Conservation (phyloP, 192 early-diverging fungal species). For the Coemansia aciculifera region DNA sequence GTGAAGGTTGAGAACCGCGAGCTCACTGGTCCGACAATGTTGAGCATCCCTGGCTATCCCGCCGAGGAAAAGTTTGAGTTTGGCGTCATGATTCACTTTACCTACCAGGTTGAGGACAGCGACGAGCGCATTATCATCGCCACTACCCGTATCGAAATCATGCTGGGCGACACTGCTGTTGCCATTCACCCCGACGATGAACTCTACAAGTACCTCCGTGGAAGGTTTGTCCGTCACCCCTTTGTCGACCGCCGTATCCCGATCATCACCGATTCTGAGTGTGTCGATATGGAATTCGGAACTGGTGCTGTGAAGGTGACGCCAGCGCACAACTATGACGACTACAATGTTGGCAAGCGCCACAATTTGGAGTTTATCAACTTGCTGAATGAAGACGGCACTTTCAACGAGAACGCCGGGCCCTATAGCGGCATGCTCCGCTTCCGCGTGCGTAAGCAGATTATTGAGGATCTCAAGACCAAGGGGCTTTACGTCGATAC, state of each 20-base stretch:
- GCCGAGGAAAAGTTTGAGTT: conserved; percentile 95
- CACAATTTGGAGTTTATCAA: conserved; percentile 95
- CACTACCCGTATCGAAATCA: conserved; percentile 99
- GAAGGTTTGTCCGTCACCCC: conserved; percentile 92
- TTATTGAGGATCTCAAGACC: conserved; percentile 85
- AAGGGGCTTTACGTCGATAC: conserved; percentile 85
- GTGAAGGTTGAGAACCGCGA: conserved; percentile 94
- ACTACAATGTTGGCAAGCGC: conserved; percentile 94
- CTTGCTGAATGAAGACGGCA: conserved; percentile 96
- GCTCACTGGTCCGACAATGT: conserved; percentile 77
- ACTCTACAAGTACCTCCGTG: conserved; percentile 93
- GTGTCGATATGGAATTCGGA: conserved; percentile 90
- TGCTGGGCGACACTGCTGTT: conserved; percentile 98
- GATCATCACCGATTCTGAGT: conserved; percentile 83
- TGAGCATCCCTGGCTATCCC: conserved; percentile 91
- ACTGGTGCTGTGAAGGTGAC: conserved; percentile 99
- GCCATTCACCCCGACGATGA: conserved; percentile 91
- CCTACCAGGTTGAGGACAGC: conserved; percentile 84
- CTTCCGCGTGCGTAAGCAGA: conserved; percentile 89
- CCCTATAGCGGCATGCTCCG: conserved; percentile 87
- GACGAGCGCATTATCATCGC: conserved; percentile 92
- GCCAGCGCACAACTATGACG: conserved; percentile 96
- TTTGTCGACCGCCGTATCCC: conserved; percentile 89
- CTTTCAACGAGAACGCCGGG: conserved; percentile 87
- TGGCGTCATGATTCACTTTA: conserved; percentile 95